phyloP scores from a whole-genome alignment of 805 yeast genomes.

The Yarrowia deformans region DNA sequence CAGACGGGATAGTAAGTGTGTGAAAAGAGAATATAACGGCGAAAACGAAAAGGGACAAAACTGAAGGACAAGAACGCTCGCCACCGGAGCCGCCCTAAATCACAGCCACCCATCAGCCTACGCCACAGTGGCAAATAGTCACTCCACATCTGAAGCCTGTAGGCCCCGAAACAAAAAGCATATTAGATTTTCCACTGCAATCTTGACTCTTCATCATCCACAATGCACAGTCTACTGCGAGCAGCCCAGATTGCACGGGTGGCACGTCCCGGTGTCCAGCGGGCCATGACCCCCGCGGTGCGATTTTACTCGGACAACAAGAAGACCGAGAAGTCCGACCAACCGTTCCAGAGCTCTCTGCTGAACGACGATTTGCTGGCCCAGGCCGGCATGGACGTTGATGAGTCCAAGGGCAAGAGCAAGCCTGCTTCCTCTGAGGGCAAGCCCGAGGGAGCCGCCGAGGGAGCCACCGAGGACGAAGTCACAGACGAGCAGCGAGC shows the following conservation, averaged over 20 bases:
- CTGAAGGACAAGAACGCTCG: background rate
- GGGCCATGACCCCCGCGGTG: constrained; percentile 33
- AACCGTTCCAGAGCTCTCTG: constrained; percentile 57
- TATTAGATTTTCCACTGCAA: constrained; percentile 35
- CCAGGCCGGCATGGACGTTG: constrained; percentile 77
- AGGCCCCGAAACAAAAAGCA: constrained; percentile 20
- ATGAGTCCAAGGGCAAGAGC: constrained; percentile 41
- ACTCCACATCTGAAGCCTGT: constrained; percentile 17
- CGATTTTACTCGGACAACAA: constrained; percentile 46
- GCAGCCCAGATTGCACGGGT: constrained; percentile 36
- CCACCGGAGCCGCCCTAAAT: background rate
- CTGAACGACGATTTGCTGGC: constrained; percentile 82
- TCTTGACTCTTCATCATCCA: constrained; percentile 22
- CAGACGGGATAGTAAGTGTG: background rate
- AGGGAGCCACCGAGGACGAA: constrained; percentile 34
- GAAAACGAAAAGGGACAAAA: background rate
- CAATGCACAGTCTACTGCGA: constrained; percentile 39
- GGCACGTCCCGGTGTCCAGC: constrained; percentile 35
- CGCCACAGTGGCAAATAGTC: constrained; percentile 27
- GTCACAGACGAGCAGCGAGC: constrained; percentile 49
- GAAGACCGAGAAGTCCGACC: constrained; percentile 40
- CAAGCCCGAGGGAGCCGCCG: constrained; percentile 39
- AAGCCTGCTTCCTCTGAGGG: constrained; percentile 3
- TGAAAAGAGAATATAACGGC: background rate
- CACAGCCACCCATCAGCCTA: background rate